Percentiles rank a stretch among this genome's conserved stretches.
Conservation (phyloP, 352 stramenopile species). For the Phytophthora aleatoria region DNA sequence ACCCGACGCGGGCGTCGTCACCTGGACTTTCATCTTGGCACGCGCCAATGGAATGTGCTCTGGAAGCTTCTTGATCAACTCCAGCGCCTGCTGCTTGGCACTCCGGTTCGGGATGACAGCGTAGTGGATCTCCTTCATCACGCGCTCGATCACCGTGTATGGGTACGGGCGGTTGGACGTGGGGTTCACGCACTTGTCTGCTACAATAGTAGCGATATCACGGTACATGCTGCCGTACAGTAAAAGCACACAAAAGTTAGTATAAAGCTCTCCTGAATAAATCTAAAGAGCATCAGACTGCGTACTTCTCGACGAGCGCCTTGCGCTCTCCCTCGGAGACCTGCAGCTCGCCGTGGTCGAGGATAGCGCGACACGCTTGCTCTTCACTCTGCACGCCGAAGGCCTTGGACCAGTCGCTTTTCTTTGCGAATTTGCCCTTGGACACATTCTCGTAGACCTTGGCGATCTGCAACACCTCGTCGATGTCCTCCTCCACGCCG, state of each 20-base stretch:
- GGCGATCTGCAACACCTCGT: constrained; percentile 98
- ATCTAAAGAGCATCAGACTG: not conserved
- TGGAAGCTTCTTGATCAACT: constrained; percentile 95
- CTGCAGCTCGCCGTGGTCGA: constrained; percentile 97
- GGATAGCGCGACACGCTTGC: constrained; percentile 92
- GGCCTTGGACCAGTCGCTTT: constrained; percentile 92
- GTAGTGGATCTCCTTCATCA: constrained; percentile 97
- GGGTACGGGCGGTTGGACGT: constrained; percentile 95
- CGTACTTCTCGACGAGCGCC: constrained; percentile 90
- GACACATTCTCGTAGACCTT: constrained; percentile 98
- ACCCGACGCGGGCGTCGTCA: constrained; percentile 58
- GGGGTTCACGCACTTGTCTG: constrained; percentile 97
- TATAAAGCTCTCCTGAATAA: not conserved
- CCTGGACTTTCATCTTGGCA: constrained; percentile 96
- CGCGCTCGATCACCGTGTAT: constrained; percentile 95
- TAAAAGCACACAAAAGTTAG: constrained; percentile 12
- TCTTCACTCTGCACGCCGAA: constrained; percentile 94
- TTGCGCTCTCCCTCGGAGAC: constrained; percentile 96
- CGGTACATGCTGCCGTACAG: constrained; percentile 78
- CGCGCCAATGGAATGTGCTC: constrained; percentile 94
- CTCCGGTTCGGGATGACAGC: constrained; percentile 93
- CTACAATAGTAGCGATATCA: constrained; percentile 97
- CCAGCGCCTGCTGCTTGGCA: constrained; percentile 97
- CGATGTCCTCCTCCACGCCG: constrained; percentile 97
- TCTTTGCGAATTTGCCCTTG: constrained; percentile 96